A percentile compares a stretch with the other conserved stretches of the same genome.
Conservation (phyloP, 768 basidiomycete species). For the Boletus pseudo-olivaceus region DNA sequence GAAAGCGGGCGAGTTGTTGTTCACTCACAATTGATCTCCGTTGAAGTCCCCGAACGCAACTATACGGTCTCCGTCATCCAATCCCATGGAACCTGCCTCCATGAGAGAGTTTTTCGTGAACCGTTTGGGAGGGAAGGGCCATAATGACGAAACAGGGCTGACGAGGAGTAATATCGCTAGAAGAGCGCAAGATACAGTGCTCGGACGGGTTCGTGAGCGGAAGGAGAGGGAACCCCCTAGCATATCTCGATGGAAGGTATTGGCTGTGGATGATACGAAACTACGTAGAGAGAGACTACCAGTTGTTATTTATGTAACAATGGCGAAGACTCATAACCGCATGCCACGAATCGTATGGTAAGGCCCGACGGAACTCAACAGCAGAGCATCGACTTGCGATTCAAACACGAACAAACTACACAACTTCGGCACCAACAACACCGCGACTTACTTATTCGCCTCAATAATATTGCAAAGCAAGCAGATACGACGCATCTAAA, state of each 20-base stretch:
- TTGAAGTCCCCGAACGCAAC: constrained; percentile 95
- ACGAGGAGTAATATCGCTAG: constrained; percentile 16
- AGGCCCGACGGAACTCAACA: background rate
- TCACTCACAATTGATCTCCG: constrained; percentile 87
- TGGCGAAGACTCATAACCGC: constrained; percentile 5
- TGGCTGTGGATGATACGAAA: background rate
- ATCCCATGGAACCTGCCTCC: constrained; percentile 74
- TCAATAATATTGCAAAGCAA: background rate
- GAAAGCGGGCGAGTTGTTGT: background rate
- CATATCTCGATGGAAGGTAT: constrained; percentile 10
- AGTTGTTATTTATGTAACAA: too few relatives aligned
- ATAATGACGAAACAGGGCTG: constrained; percentile 38
- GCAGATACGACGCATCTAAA: constrained; percentile 4
- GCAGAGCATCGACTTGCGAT: background rate
- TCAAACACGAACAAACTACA: constrained; percentile 28
- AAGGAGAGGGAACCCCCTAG: background rate
- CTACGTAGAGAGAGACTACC: background rate
- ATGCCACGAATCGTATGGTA: background rate
- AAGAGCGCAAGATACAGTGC: constrained; percentile 1
- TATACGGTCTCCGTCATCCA: constrained; percentile 67
- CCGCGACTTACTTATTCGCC: background rate
- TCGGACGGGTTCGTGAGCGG: background rate
- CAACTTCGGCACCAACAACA: background rate
- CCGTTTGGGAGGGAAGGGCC: constrained; percentile 88
- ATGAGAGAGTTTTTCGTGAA: constrained; percentile 81